These are phyloP conservation scores for Hypoxylon subgilvum DNA, from an alignment of 495 filamentous ascomycete species.

Conservation along the genomic window DNA sequence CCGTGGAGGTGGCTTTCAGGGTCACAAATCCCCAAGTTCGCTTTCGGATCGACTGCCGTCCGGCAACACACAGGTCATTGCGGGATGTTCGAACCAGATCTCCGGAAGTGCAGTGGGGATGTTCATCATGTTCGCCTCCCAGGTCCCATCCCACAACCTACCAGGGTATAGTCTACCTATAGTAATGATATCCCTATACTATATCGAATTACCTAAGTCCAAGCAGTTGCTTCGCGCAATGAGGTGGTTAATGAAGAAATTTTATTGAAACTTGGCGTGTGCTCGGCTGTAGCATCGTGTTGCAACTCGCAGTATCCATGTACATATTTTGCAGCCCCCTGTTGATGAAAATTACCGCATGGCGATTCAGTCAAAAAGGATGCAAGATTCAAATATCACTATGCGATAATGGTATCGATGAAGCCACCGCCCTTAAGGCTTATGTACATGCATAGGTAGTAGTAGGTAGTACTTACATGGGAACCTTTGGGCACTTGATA, in stretches of 20 bases:
- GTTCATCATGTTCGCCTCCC: too few species aligned
- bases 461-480: too few species aligned
- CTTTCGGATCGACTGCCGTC: conserved; percentile 1
- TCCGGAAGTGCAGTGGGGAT: conserved; percentile 4
- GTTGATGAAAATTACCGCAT: conserved; percentile 11
- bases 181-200: too few species aligned
- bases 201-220: too few species aligned
- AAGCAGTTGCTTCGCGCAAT: too few species aligned
- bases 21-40: background rate
- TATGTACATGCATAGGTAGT: too few species aligned
- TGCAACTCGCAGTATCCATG: background rate
- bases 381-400: background rate
- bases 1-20: too few species aligned
- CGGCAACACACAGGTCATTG: conserved; percentile 4
- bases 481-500: too few species aligned
- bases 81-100: conserved; percentile 6
- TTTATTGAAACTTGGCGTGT: conserved; percentile 1
- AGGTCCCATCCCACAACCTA: too few species aligned
- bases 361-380: background rate
- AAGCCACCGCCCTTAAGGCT: background rate
- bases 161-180: too few species aligned
- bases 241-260: background rate
- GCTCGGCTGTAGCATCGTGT: background rate
- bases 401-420: background rate
- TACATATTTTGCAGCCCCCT: too few species aligned